These are phyloP conservation scores for Tagetes patula DNA, from an alignment of 129 eudicot species.

Conservation along the genomic window DNA sequence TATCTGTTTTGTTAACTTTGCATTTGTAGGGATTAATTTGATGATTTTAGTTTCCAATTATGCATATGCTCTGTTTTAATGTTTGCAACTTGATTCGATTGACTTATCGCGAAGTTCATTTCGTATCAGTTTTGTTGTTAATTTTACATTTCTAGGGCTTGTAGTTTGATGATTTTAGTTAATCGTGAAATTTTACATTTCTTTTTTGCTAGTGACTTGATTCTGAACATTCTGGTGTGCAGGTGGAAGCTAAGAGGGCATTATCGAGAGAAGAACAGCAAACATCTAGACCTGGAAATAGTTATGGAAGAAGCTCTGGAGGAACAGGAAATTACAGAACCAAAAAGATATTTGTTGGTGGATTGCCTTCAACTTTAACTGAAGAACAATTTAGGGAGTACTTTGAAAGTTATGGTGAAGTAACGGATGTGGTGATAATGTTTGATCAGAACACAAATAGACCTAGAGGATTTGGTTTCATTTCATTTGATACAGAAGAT, in stretches of 20 bases:
- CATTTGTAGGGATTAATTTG: neutral
- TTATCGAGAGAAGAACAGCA: constrained; percentile 68
- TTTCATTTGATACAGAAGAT: constrained; percentile 71
- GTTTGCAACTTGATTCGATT: too few relatives aligned
- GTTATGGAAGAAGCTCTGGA: constrained; percentile 39
- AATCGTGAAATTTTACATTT: neutral
- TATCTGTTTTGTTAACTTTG: neutral
- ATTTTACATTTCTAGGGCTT: too few relatives aligned
- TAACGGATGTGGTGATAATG: constrained; percentile 69
- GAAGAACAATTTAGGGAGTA: constrained; percentile 63
- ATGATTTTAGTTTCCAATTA: neutral
- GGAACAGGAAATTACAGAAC: constrained; percentile 54
- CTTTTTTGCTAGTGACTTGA: neutral
- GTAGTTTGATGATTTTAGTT: too few relatives aligned
- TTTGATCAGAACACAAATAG: constrained; percentile 68
- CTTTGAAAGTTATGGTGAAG: constrained; percentile 55
- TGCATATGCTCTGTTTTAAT: too few relatives aligned
- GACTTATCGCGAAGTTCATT: too few relatives aligned
- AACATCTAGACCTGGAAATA: constrained; percentile 46
- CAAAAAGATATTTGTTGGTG: constrained; percentile 88
- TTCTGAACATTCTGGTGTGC: neutral
- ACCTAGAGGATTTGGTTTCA: constrained; percentile 82
- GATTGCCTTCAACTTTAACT: constrained; percentile 63
- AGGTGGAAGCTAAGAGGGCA: constrained; percentile 87
- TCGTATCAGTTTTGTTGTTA: too few relatives aligned